Conservation (phyloP, 768 basidiomycete genomes). For the Trametes villosa region DNA sequence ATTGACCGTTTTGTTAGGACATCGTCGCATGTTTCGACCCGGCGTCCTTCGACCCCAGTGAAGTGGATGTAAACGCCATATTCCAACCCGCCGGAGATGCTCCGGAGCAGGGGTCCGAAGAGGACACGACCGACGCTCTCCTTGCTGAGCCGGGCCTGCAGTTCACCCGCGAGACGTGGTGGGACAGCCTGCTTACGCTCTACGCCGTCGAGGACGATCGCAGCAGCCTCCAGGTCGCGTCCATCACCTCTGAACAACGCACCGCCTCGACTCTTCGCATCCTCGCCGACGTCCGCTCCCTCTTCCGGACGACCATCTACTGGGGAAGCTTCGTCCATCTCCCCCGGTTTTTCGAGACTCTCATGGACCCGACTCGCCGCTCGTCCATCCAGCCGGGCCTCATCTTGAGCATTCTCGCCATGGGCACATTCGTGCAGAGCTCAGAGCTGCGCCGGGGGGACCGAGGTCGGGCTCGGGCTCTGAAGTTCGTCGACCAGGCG, state of each 20-base stretch:
- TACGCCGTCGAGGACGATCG: conserved; percentile 39
- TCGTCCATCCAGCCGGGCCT: conserved; percentile 68
- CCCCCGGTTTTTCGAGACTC: conserved; percentile 64
- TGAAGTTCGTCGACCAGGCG: conserved; percentile 68
- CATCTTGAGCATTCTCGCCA: conserved; percentile 62
- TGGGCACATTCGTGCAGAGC: conserved; percentile 70
- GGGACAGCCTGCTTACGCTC: conserved; percentile 66
- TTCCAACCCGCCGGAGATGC: not conserved
- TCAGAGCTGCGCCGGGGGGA: conserved; percentile 54
- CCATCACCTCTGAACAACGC: conserved; percentile 39
- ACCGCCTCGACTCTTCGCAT: conserved; percentile 49
- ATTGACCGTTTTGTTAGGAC: not conserved
- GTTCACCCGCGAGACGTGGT: conserved; percentile 77
- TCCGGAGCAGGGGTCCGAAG: not conserved
- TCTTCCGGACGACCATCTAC: conserved; percentile 65
- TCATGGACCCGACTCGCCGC: conserved; percentile 55
- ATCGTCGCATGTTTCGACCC: not conserved
- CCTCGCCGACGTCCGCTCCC: conserved; percentile 59
- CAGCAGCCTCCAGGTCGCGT: not conserved
- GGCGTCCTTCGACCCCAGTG: not conserved
- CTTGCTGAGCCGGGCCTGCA: conserved; percentile 59
- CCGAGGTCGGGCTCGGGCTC: conserved; percentile 56
- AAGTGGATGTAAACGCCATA: not conserved
- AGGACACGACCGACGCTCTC: conserved; percentile 3
- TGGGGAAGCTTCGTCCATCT: conserved; percentile 78